Evolutionary conservation across 805 yeast species (phyloP), one percentile per base, ranked within the genome.

Genomic region (Candida dendrica): DNA sequence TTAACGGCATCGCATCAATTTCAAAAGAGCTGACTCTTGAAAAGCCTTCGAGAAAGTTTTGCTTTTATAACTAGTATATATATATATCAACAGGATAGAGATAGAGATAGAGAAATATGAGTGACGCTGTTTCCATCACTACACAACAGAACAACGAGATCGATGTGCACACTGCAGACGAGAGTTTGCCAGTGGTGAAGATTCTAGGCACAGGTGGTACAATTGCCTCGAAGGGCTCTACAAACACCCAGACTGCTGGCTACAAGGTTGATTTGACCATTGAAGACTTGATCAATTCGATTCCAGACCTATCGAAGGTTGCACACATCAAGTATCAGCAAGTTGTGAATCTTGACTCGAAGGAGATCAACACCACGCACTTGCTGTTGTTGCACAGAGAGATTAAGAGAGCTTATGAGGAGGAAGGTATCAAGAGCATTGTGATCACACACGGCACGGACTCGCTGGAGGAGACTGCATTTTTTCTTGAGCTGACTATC

Each of bases 401-500:
- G 42, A 66, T 79, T 16, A 58, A 69, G 11, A 65, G 65, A 19
- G 71, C 73, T 27, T 54, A 77, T 31, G 64, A 60, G 35, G 46
- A 59, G 3, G 58, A 48, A 34, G 57, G 55, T 14, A 74, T 67
- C 47, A 78, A 76, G 50, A 84, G 84, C 34, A 70, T 78, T 16
- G 84, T 79, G 35, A 74, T 79, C 32, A 79, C 84, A 1, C 86
- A 79, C 56, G 86, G 86, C n/a, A 79, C 86, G 7, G 86, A 79
- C 51, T 75, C 84, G 2, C 66, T 78, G 64, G 79, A 81, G 40
- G 86, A 79, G 55, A 79, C 86, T 7, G 77, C 84, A 0, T 79
- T 79, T 53, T 79, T 79, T 56, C 60, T 79, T 31, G 82, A 79
- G 46, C 61, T 72, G 41, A 69, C 77, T n/a, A 59, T 68, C 37